Base-by-base conservation (phyloP, 2,329 filamentous ascomycete species). In the Stagonosporopsis rhizophila region DNA sequence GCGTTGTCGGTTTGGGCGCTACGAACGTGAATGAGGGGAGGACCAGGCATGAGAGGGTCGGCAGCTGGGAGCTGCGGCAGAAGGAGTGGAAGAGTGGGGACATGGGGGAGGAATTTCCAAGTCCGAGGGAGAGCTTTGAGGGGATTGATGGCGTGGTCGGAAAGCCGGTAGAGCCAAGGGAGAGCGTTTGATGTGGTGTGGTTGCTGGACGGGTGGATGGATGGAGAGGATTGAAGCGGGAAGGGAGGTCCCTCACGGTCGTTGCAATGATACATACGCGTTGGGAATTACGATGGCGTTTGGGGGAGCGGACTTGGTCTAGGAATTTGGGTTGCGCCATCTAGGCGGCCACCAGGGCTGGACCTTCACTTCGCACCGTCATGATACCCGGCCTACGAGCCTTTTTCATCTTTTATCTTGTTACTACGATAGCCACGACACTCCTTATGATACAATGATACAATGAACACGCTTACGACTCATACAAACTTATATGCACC, bases 1-100 rank as follows among this genome's bases (percentile, higher is more conserved):
- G 66, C 1, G 64, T 70, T 58, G 47, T 73, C 61, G 34, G 70
- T 56, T 48, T 68, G 46, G 56, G 68, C 47, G 55, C 47, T 2
- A 19, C 32, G 23, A 25, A 25, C 12, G 28, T 22, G 4, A 22
- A 39, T 11, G 25, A 47, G 28, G 19, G 23, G 6, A 47, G 32
- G 25, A 25, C 32, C 1, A 25, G 53, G 14, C 80, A 85, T 66
- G 83, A 85, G 71, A 74, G 83, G 39, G 75, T 81, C 17, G 83
- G 82, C 0, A 86, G 83, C 57, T 87, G 84, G 84, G 84, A 86
- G 67, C 69, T 86, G 71, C 57, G 68, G 35, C 77, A 77, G 49
- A 74, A 75, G 52, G 68, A 73, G 60, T 46, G 6, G 7, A 49
- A 49, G 20, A 35, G 44, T 20, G 68, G 59, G 30, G 61, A 67